A percentile compares a stretch with the other conserved stretches of the same genome.
phyloP scores from a whole-genome alignment of 2,329 filamentous ascomycete genomes.

The Calonectria honghensis region DNA sequence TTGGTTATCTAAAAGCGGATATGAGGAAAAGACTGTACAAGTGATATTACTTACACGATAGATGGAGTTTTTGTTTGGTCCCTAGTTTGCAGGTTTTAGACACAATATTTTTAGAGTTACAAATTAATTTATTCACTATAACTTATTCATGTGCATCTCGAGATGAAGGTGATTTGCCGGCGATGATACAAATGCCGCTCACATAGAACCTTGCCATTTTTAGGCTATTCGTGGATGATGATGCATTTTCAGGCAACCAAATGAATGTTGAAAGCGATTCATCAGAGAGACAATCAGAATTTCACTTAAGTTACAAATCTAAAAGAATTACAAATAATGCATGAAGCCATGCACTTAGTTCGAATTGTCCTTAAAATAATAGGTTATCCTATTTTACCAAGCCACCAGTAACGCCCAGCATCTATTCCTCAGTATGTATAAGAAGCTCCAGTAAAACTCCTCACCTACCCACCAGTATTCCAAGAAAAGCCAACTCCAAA shows the following conservation, averaged over 20 bases:
- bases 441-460: neutral
- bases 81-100: neutral
- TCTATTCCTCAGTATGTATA: neutral
- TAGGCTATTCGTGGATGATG: no score
- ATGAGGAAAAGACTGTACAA: neutral
- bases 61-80: neutral
- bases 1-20: no score
- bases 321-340: neutral
- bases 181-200: no score
- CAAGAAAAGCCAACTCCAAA: neutral
- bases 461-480: neutral
- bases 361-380: neutral
- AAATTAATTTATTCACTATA: neutral
- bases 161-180: no score
- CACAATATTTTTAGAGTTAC: neutral
- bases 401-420: neutral
- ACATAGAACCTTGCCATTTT: no score
- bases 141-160: no score
- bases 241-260: no score
- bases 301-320: no score
- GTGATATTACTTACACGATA: neutral
- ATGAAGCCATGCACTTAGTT: neutral
- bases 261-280: no score
- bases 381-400: neutral
- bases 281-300: no score